Base-by-base conservation (phyloP, 192 early-diverging fungal species). In the Backusella westeae region DNA sequence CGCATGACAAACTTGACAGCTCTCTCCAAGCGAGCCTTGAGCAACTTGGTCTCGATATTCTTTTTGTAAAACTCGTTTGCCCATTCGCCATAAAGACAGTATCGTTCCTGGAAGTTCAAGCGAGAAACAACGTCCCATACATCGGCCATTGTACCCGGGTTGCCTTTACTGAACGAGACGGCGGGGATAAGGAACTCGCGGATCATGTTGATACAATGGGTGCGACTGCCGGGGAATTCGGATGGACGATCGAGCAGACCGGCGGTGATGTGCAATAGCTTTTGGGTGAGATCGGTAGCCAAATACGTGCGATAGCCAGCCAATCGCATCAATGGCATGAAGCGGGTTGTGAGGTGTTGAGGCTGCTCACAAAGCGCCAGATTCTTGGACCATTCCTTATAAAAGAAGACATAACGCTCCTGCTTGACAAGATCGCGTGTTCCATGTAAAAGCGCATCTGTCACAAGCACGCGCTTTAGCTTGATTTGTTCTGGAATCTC, bases 41-140 rank as follows among this genome's bases (percentile, higher is more conserved):
- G 77, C 0, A 91, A 78, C 49, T 79, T 71, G 32, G 92, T 77
- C 69, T 92, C 90, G 0, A 88, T 87, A 14, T 83, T 86, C 21
- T 79, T 72, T 17, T 87, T 82, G 44, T 90, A 88, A 26, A 89
- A 81, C 4, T 84, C 80, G 53, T 85, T 90, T 19, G 88, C 86
- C 95, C 95, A 96, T 76, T 95, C 93, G 3, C 90, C 92, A 78
- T 96, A 96, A 1, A 95, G 80, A 0, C 84, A 49, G 67, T 87
- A 94, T 8, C 95, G 85, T 46, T 83, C 86, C 75, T 87, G 78
- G 49, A 88, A 93, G 14, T 87, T 82, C 32, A 90, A 83, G 8
- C 75, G 74, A n/a, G 86, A 85, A 7, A 96, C 72, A 0, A 96
- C 70, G 26, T 81, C 76, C 93, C 93, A 95, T 1, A 94, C 71